Evolutionary conservation across 257 asterid species (phyloP).

Genomic region (Solanum piurae): DNA sequence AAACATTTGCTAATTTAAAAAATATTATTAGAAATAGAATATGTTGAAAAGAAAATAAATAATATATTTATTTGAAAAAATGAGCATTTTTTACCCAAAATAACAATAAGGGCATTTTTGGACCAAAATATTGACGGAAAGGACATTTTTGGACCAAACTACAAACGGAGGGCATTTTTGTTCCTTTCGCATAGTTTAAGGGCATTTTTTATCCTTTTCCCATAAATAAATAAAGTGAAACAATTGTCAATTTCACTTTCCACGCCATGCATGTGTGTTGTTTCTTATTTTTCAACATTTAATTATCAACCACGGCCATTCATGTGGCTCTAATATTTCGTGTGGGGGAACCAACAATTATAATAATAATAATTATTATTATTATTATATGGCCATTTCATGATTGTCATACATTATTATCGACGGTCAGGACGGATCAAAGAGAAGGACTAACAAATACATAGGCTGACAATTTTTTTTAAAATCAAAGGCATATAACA

Average conservation of each 20-base stretch:
- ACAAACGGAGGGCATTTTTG: too few species aligned
- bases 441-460: neutral
- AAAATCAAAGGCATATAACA: neutral
- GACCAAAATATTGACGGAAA: too few species aligned
- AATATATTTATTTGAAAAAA: too few species aligned
- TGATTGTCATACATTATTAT: neutral
- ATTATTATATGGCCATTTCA: neutral
- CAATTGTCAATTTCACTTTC: neutral
- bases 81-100: too few species aligned
- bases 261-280: neutral
- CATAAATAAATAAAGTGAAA: neutral
- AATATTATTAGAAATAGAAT: too few species aligned
- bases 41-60: too few species aligned
- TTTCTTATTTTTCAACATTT: neutral
- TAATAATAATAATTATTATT: neutral
- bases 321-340: neutral
- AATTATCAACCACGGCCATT: neutral
- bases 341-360: neutral
- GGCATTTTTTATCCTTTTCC: too few species aligned
- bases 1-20: too few species aligned
- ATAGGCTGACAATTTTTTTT: rapidly evolving
- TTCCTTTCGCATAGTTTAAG: too few species aligned
- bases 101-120: too few species aligned
- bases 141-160: too few species aligned
- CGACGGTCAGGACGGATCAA: neutral